A percentile compares a stretch with the other conserved stretches of the same genome.
These are phyloP conservation scores for Laetiporus sulphureus DNA, from an alignment of 1,284 basidiomycete species.

Conservation along the genomic window DNA sequence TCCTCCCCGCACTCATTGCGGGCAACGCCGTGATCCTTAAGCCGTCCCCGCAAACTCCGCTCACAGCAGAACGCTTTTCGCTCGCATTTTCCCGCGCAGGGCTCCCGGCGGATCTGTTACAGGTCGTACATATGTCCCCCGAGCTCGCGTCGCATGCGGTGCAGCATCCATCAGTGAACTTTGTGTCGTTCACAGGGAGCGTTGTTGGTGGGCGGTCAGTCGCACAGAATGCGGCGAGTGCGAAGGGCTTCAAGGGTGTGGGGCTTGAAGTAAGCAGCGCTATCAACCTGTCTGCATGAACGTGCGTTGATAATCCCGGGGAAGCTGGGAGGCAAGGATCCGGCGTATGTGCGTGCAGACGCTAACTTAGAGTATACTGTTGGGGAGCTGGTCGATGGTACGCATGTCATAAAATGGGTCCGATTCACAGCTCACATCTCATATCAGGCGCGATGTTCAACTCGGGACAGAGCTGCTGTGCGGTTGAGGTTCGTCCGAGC, in stretches of 20 bases:
- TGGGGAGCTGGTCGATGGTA: slow-evolving; percentile 85
- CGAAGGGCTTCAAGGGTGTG: slow-evolving; percentile 73
- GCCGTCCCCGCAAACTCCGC: slow-evolving; percentile 91
- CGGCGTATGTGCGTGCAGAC: slow-evolving; percentile 87
- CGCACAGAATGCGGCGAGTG: slow-evolving; percentile 53
- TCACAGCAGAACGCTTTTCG: slow-evolving; percentile 79
- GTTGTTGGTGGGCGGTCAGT: slow-evolving; percentile 63
- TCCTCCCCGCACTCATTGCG: slow-evolving; percentile 83
- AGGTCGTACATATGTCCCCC: slow-evolving; percentile 76
- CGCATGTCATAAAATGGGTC: slow-evolving; percentile 5
- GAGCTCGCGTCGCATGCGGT: slow-evolving; percentile 60
- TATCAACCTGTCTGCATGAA: not conserved
- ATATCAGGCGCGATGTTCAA: slow-evolving; percentile 83
- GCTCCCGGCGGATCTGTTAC: slow-evolving; percentile 70
- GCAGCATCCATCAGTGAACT: slow-evolving; percentile 64
- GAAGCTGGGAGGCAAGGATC: slow-evolving; percentile 93
- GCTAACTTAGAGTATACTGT: slow-evolving; percentile 82
- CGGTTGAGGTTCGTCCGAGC: slow-evolving; percentile 57
- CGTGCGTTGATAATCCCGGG: not conserved
- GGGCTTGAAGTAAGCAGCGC: slow-evolving; percentile 55
- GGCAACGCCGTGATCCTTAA: slow-evolving; percentile 91
- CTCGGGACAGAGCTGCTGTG: slow-evolving; percentile 90
- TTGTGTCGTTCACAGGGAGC: slow-evolving; percentile 89
- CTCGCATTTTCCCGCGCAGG: slow-evolving; percentile 66
- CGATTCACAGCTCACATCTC: not conserved